Evolutionary conservation across 352 stramenopile genomes (phyloP).

Genomic region (Phytophthora fragariae): DNA sequence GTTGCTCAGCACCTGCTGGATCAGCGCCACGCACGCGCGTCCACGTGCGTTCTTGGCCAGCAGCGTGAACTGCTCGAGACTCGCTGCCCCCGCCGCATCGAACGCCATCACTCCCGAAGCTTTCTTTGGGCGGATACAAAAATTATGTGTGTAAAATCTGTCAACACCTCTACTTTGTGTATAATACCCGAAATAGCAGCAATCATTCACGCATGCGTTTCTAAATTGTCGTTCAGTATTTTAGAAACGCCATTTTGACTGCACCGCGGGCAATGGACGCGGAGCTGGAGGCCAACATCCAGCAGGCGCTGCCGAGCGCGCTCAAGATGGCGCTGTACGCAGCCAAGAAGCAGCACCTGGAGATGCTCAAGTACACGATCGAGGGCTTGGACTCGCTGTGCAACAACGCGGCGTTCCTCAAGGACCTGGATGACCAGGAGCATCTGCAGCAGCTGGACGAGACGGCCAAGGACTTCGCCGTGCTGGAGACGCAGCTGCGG

Average conservation of each 20-base stretch:
- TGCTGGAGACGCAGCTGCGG: conserved; percentile 67
- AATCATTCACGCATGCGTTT: conserved; percentile 8
- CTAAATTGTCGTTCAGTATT: conserved; percentile 29
- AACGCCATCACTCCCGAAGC: conserved; percentile 54
- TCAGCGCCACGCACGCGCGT: conserved; percentile 90
- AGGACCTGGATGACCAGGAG: conserved; percentile 65
- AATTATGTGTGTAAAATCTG: neutral
- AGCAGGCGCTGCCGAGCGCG: conserved; percentile 65
- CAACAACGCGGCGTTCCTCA: conserved; percentile 71
- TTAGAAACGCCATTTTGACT: conserved; percentile 9
- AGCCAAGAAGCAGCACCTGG: conserved; percentile 77
- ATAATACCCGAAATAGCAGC: neutral
- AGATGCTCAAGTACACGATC: conserved; percentile 78
- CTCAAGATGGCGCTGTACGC: conserved; percentile 83
- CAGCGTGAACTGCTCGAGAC: conserved; percentile 94
- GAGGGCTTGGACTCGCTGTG: conserved; percentile 74
- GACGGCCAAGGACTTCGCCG: conserved; percentile 73
- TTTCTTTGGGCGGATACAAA: conserved; percentile 13
- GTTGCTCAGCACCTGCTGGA: conserved; percentile 93
- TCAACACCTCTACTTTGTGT: neutral
- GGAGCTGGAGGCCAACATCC: conserved; percentile 67
- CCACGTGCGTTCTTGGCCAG: conserved; percentile 92
- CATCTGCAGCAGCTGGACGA: conserved; percentile 66
- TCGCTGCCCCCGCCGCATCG: conserved; percentile 69
- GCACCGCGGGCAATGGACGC: conserved; percentile 45